Percentiles rank a stretch among this genome's conserved stretches.
Conservation (phyloP, 2,329 filamentous ascomycete genomes). For the Cladosporium sp. region DNA sequence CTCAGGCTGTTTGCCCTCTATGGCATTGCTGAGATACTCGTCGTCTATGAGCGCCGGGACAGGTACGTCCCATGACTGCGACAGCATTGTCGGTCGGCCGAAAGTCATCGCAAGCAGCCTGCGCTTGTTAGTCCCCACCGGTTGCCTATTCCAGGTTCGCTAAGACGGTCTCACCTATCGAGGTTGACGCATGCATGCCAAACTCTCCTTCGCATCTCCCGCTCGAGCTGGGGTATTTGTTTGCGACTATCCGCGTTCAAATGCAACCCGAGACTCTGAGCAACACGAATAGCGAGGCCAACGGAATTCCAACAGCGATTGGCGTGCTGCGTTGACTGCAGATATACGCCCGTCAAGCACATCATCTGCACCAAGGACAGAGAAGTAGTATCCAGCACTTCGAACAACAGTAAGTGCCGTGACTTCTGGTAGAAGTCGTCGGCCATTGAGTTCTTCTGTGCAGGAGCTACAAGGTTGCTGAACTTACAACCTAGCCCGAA, state of each 20-base stretch:
- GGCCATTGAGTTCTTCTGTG: slow-evolving; percentile 19
- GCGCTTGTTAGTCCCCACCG: slow-evolving; percentile 35
- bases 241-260: slow-evolving; percentile 50
- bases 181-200: slow-evolving; percentile 40
- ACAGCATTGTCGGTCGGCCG: slow-evolving; percentile 24
- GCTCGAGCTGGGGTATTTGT: slow-evolving; percentile 54
- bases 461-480: slow-evolving; percentile 18
- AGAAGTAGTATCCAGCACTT: slow-evolving; percentile 22
- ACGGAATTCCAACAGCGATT: slow-evolving; percentile 24
- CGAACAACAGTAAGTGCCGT: slow-evolving; percentile 21
- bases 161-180: slow-evolving; percentile 41
- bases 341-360: slow-evolving; percentile 19
- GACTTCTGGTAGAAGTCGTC: slow-evolving; percentile 25
- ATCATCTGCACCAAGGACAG: slow-evolving; percentile 22
- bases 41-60: slow-evolving; percentile 39
- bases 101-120: slow-evolving; percentile 36
- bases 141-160: not conserved
- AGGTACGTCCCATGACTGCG: slow-evolving; percentile 19
- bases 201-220: slow-evolving; percentile 60
- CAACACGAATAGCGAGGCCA: slow-evolving; percentile 50
- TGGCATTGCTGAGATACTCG: slow-evolving; percentile 46
- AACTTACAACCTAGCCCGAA: slow-evolving; percentile 23
- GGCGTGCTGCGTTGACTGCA: slow-evolving; percentile 23
- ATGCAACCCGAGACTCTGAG: slow-evolving; percentile 62
- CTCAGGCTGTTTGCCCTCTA: slow-evolving; percentile 33